Evolutionary conservation across 768 basidiomycete species (phyloP).

Genomic region (Collybia nuda): DNA sequence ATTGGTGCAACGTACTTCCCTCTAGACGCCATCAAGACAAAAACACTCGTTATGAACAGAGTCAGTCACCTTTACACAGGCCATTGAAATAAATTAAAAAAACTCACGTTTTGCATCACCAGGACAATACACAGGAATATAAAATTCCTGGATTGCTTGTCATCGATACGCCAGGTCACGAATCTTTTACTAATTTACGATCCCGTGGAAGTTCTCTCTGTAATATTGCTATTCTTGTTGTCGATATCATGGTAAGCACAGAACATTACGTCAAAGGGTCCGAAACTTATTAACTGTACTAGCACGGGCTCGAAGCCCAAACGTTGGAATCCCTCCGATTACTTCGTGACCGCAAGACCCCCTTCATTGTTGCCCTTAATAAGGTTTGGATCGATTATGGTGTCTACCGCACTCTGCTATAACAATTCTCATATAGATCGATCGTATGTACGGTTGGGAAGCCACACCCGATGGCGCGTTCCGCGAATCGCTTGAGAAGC

Average conservation of each 20-base stretch:
- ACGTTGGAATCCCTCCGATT: conserved; percentile 94
- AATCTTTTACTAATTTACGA: conserved; percentile 96
- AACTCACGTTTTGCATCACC: conserved; percentile 4
- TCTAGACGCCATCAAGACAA: conserved; percentile 87
- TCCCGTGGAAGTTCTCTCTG: conserved; percentile 95
- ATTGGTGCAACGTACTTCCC: conserved; percentile 99
- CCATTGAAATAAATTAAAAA: neutral
- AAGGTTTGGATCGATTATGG: conserved; percentile 52
- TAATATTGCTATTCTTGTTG: conserved; percentile 98
- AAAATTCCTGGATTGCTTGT: conserved; percentile 95
- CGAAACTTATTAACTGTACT: conserved; percentile 4
- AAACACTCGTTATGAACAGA: conserved; percentile 92
- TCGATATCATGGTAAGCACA: conserved; percentile 86
- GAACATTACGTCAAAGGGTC: neutral
- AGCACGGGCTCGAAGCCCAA: conserved; percentile 98
- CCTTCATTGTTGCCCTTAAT: conserved; percentile 98
- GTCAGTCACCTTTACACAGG: conserved; percentile 31
- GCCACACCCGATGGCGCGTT: conserved; percentile 90
- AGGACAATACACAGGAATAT: conserved; percentile 86
- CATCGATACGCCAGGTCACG: conserved; percentile 99
- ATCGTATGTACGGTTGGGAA: conserved; percentile 96
- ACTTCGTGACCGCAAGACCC: conserved; percentile 90
- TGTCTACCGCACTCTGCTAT: conserved; percentile 1
- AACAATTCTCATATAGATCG: conserved; percentile 59
- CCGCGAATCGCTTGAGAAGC: conserved; percentile 85